Evolutionary conservation across 768 basidiomycete species (phyloP).

Genomic region (Agaricus blazei): DNA sequence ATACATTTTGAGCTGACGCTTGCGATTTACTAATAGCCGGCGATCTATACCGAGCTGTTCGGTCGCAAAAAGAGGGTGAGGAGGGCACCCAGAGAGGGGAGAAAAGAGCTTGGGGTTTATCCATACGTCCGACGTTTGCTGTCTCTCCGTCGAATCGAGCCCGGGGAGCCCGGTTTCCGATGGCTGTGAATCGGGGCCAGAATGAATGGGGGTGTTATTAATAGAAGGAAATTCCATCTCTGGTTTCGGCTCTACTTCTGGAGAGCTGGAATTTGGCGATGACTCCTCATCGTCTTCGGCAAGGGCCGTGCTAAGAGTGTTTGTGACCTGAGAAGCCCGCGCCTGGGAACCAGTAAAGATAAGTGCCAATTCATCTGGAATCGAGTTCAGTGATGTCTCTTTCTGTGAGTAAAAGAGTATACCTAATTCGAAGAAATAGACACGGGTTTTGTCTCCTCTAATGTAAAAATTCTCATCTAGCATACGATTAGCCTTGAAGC

Average conservation of each 20-base stretch:
- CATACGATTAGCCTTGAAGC: slow-evolving; percentile 85
- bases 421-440: slow-evolving; percentile 95
- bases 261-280: background rate
- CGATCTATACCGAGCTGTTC: slow-evolving; percentile 87
- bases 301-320: slow-evolving; percentile 23
- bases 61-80: slow-evolving; percentile 69
- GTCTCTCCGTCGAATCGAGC: background rate
- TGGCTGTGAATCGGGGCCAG: background rate
- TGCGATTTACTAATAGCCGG: slow-evolving; percentile 87
- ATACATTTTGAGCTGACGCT: slow-evolving; percentile 95
- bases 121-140: slow-evolving; percentile 4
- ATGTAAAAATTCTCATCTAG: slow-evolving; percentile 95
- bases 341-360: slow-evolving; percentile 66
- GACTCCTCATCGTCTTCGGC: slow-evolving; percentile 28
- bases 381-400: slow-evolving; percentile 1
- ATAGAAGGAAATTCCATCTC: background rate
- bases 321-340: slow-evolving; percentile 26
- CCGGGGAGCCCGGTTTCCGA: slow-evolving; percentile 1
- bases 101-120: slow-evolving; percentile 37
- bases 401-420: background rate
- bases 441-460: slow-evolving; percentile 93
- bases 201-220: background rate
- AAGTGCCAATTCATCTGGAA: slow-evolving; percentile 71
- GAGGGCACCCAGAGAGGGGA: slow-evolving; percentile 24
- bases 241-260: background rate